Evolutionary conservation across 1,284 basidiomycete species (phyloP), one percentile per base, ranked within the genome.

Genomic region (Porodaedalea pini): DNA sequence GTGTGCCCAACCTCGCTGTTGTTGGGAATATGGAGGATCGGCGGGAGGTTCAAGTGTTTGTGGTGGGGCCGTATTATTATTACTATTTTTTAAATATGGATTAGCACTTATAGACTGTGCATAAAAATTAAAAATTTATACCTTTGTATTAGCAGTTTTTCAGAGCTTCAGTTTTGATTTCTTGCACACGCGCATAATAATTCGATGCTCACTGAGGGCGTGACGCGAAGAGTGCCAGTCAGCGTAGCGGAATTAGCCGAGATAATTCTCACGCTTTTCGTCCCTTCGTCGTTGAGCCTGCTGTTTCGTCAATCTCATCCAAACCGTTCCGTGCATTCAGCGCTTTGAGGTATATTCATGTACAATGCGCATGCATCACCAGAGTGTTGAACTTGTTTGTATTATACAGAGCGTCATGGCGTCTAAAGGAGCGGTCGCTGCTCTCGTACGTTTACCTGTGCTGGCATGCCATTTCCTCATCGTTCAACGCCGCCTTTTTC

Each of bases 371-470:
- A n/a, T n/a, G n/a, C n/a, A n/a, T n/a, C n/a, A n/a, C n/a, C n/a
- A n/a, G n/a, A n/a, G n/a, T n/a, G n/a, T n/a, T n/a, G n/a, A n/a
- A n/a, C n/a, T n/a, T n/a, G n/a, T n/a, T 39, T 17, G 39, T 31
- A 31, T 4, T 11, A 37, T 57, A 29, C 44, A 64, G 63, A 58
- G 52, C 53, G 63, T 68, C 69, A 93, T 92, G 90, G 88, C 90
- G 65, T 82, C 89, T 69, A 92, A 88, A 85, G 81, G 82, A 79
- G 86, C 86, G 67, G 77, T 80, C 61, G 85, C 83, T 65, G 86
- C 86, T 72, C 83, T 93, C 68, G 91, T 92, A 69, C 73, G 81
- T 78, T 34, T 37, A 51, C 52, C 31, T 56, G 56, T 61, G 51
- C 57, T 60, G 63, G 62, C 61, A 48, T 19, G 49, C 57, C 45